Evolutionary conservation across 495 filamentous ascomycete genomes (phyloP), one percentile per base, ranked within the genome.

Genomic region (Hypoxylon intermedium): DNA sequence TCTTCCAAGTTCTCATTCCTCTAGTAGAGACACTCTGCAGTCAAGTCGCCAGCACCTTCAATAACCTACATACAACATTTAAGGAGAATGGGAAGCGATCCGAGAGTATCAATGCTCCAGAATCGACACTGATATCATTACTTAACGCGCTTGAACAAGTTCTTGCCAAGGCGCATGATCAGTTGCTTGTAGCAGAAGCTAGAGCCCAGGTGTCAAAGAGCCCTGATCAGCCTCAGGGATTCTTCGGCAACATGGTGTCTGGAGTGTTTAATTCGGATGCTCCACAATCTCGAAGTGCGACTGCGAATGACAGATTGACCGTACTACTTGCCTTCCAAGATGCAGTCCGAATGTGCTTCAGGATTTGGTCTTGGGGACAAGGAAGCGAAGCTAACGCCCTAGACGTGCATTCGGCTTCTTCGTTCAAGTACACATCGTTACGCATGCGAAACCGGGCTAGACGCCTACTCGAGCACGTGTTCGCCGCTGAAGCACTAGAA

Each of bases 261-360:
- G 92, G 92, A 0, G 90, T 97, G 0, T 96, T 97, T 70, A 80
- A 88, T 6, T 83, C 89, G 0, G 93, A 98, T 49, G 80, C 86
- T 5, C 87, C 81, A 2, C 92, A 92, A 48, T 77, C 83, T 19
- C 83, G 91, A 34, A 88, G 87, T 40, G 83, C 85, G 12, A 88
- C 90, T 11, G 92, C 92, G n/a, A 99, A 98, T 67, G 93, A 93
- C 60, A 80, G 93, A 33, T 80, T 99, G 19, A 97, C 93, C 0
- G 94, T 99, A 15, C 75, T 97, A 7, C 81, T 99, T n/a, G 93
- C 92, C 24, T 97, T 99, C 73, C 93, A 98, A 72, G 94, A 99
- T 71, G 90, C 92, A 9, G 89, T 97, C 52, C 85, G 89, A 28
- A 87, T 94, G 21, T 96, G 92, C 72, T 95, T 96, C 70, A 85